Evolutionary conservation across 495 filamentous ascomycete species (phyloP).

Genomic region (Talaromyces liani): DNA sequence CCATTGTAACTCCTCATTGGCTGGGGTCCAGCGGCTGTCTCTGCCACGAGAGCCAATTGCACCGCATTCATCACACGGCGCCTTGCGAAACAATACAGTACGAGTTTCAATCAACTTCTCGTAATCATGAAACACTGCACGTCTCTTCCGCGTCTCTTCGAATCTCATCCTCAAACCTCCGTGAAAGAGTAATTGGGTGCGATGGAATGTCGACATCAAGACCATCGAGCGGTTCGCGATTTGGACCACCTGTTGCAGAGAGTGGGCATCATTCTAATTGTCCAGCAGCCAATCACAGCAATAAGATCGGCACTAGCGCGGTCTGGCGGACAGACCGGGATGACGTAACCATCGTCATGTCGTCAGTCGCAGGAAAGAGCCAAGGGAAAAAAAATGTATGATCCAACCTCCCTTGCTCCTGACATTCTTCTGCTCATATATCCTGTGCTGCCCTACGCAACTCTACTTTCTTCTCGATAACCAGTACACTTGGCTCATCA

Average conservation of each 20-base stretch:
- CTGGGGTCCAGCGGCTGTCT: not conserved
- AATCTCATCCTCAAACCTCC: not conserved
- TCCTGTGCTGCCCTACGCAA: not conserved
- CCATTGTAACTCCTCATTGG: not conserved
- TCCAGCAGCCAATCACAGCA: not conserved
- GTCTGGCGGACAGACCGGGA: constrained; percentile 1
- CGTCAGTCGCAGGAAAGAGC: not conserved
- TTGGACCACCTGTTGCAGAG: not conserved
- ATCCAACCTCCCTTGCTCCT: not conserved
- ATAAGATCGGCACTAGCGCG: not conserved
- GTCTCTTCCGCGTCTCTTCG: not conserved
- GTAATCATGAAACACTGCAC: not conserved
- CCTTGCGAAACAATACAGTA: not conserved
- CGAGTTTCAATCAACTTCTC: not conserved
- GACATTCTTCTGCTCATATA: not conserved
- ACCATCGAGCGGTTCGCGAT: not conserved
- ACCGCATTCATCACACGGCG: not conserved
- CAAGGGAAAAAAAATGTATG: not conserved
- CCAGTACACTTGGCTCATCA: not conserved
- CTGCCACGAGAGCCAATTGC: not conserved
- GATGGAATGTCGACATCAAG: not conserved
- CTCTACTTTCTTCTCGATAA: not conserved
- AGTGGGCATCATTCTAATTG: not conserved
- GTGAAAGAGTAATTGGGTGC: not conserved
- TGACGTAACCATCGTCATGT: constrained; percentile 6